Evolutionary conservation across 768 basidiomycete genomes (phyloP).

Genomic region (Lentinula guzmanii): DNA sequence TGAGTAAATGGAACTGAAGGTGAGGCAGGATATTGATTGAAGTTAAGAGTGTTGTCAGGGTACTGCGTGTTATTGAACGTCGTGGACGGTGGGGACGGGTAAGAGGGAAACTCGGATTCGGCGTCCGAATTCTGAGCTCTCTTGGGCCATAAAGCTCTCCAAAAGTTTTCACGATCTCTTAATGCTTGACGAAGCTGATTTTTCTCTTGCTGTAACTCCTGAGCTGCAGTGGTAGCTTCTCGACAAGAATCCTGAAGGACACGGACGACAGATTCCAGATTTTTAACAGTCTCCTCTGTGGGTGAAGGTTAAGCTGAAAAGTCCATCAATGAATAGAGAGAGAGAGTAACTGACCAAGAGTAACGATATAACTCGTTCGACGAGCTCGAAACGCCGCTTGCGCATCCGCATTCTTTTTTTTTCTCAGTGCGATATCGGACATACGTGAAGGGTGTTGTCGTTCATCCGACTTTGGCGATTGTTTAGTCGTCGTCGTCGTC

Average conservation of each 20-base stretch:
- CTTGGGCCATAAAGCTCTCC: conserved; percentile 63
- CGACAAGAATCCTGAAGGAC: conserved; percentile 79
- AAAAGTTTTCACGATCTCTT: conserved; percentile 69
- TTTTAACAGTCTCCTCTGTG: conserved; percentile 40
- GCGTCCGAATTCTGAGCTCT: conserved; percentile 49
- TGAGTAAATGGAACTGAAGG: conserved; percentile 31
- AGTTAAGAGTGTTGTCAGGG: conserved; percentile 33
- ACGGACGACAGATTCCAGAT: conserved; percentile 68
- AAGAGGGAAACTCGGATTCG: conserved; percentile 49
- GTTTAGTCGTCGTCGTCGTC: conserved; percentile 31
- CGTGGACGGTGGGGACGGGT: conserved; percentile 27
- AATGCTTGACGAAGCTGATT: conserved; percentile 55
- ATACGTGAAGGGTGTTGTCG: not conserved
- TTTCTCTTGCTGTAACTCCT: conserved; percentile 64
- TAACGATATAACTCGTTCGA: conserved; percentile 72
- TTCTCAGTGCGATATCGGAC: conserved; percentile 64
- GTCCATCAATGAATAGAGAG: not conserved
- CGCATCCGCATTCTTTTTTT: conserved; percentile 88
- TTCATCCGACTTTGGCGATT: conserved; percentile 21
- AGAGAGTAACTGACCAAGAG: conserved; percentile 42
- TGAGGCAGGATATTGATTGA: conserved; percentile 35
- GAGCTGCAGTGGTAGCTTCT: conserved; percentile 54
- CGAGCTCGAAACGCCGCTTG: conserved; percentile 81
- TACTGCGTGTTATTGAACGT: not conserved
- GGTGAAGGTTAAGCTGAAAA: not conserved